A percentile compares a stretch with the other conserved stretches of the same genome.
Evolutionary conservation across 2,329 filamentous ascomycete species (phyloP).

Genomic region (Knufia petricola): DNA sequence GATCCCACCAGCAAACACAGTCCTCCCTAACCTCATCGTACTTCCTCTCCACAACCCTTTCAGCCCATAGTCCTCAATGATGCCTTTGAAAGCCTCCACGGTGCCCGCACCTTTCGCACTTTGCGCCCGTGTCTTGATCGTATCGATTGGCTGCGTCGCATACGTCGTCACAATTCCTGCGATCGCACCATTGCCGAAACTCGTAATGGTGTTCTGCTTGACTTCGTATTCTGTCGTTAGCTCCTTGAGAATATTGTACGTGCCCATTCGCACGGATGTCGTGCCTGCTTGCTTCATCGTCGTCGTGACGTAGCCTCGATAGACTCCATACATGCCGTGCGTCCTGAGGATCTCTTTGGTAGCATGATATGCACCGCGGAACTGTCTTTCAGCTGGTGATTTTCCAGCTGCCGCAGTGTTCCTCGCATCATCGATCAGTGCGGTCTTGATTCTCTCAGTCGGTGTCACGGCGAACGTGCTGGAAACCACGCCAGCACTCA

Average conservation of each 20-base stretch:
- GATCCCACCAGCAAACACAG: slow-evolving; percentile 58
- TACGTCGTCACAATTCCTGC: slow-evolving; percentile 45
- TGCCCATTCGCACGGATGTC: slow-evolving; percentile 53
- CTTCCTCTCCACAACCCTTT: slow-evolving; percentile 58
- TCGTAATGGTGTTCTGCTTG: slow-evolving; percentile 42
- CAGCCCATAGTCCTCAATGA: slow-evolving; percentile 49
- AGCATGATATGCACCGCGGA: slow-evolving; percentile 44
- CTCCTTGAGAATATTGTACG: slow-evolving; percentile 56
- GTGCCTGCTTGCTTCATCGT: slow-evolving; percentile 54
- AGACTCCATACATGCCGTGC: slow-evolving; percentile 44
- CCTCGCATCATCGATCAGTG: slow-evolving; percentile 54
- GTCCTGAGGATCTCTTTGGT: slow-evolving; percentile 41
- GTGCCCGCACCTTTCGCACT: slow-evolving; percentile 49
- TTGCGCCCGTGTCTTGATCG: slow-evolving; percentile 34
- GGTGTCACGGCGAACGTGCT: slow-evolving; percentile 58
- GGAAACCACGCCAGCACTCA: slow-evolving; percentile 53
- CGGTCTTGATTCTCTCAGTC: slow-evolving; percentile 59
- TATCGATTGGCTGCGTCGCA: slow-evolving; percentile 36
- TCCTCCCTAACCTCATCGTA: slow-evolving; percentile 55
- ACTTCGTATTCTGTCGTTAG: slow-evolving; percentile 42
- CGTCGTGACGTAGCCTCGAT: slow-evolving; percentile 50
- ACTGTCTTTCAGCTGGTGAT: slow-evolving; percentile 30
- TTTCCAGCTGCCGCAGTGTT: slow-evolving; percentile 22
- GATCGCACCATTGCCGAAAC: slow-evolving; percentile 53
- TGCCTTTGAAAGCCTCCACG: slow-evolving; percentile 45